Base-by-base conservation (phyloP, 2,329 filamentous ascomycete genomes). In the Claviceps digitariae region DNA sequence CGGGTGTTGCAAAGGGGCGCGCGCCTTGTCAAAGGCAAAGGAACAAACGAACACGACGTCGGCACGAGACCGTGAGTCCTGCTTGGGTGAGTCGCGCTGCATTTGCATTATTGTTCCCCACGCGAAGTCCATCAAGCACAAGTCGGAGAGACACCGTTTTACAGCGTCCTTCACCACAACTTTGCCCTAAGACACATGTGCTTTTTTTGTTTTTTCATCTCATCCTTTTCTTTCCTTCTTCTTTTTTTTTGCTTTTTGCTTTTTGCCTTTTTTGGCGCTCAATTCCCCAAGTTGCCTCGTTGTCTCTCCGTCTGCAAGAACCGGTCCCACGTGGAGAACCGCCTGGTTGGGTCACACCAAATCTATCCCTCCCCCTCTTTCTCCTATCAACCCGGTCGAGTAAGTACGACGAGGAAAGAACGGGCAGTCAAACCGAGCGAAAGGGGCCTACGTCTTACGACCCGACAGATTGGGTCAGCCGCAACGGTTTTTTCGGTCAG, bases 381-480 rank as follows among this genome's bases (percentile, higher is more conserved):
- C 31, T 29, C 20, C 44, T 25, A 12, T 23, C 49, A 44, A 38
- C 41, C 34, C 49, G 52, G 46, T 34, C 44, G 48, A 48, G 52
- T 23, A 50, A n/a, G 54, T 48, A 50, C 45, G 34, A 54, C 47
- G 43, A 38, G 20, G n/a, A n/a, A 45, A 40, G 21, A 48, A 13
- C 15, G 29, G 8, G 45, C 31, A 21, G 17, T n/a, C 23, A 46
- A 21, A 7, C 40, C 40, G 27, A n/a, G 12, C 41, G 45, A 23
- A 52, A 43, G 52, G 25, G 23, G 13, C n/a, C 23, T n/a, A 46
- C 23, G 41, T 46, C 23, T 48, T 36, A n/a, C 52, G 52, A 54
- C 54, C 54, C 54, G 54, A 52, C 52, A 56, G 52, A 46, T 36
- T 56, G 54, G 54, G 36, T 56, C 55, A 44, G 52, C 52, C 52